These are phyloP conservation scores for Leishmania aethiopica DNA, from an alignment of 208 protist species.

Conservation along the genomic window DNA sequence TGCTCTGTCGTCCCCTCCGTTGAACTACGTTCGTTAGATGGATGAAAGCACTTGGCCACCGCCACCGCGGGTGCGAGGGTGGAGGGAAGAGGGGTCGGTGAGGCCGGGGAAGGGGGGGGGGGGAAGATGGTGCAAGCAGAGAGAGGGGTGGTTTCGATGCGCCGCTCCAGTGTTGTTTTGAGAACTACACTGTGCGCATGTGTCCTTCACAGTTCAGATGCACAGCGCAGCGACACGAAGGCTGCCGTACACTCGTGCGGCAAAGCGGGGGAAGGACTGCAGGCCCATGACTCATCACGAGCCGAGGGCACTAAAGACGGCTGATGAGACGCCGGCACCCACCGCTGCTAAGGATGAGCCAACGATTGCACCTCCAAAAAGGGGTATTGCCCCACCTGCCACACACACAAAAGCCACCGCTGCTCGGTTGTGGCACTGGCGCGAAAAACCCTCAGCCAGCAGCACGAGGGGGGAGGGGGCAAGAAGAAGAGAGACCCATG, in stretches of 20 bases:
- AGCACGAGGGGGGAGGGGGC: background rate
- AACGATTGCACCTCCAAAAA: background rate
- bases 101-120: background rate
- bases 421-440: background rate
- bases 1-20: background rate
- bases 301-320: background rate
- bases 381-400: background rate
- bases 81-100: background rate
- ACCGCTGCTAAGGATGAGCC: background rate
- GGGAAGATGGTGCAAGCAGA: background rate
- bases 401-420: background rate
- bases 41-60: background rate
- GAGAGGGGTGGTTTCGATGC: background rate
- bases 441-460: background rate
- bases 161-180: background rate
- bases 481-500: background rate
- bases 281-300: background rate
- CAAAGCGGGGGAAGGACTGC: background rate
- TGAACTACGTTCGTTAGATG: background rate
- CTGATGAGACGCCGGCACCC: background rate
- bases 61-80: background rate
- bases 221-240: background rate
- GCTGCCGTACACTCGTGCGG: background rate
- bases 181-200: background rate
- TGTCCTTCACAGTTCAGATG: background rate